Evolutionary conservation across 2,329 filamentous ascomycete genomes (phyloP).

Genomic region (Colletotrichum sp.): DNA sequence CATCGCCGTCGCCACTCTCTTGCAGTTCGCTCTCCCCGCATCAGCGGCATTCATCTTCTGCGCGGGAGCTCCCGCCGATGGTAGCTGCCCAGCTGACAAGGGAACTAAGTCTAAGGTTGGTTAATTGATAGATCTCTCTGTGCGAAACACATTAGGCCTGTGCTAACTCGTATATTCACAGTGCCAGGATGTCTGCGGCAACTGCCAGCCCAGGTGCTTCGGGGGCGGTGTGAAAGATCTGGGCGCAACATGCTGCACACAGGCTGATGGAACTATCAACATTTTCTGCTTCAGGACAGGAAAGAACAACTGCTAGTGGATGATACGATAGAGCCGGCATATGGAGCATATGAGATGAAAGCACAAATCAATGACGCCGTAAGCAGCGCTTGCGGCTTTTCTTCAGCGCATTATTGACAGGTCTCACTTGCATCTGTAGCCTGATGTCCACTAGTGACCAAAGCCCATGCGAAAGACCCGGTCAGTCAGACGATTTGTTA

Average conservation of each 20-base stretch:
- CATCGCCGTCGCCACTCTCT: neutral
- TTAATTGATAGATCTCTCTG: accelerated
- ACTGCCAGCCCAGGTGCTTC: neutral
- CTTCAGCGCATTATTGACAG: neutral
- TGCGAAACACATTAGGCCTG: neutral
- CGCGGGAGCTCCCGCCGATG: neutral
- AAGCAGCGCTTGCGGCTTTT: neutral
- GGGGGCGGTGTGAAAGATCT: neutral
- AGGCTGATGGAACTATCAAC: neutral
- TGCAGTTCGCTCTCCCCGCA: neutral
- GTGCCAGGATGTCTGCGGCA: neutral
- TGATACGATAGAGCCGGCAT: neutral
- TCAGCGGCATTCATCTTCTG: neutral
- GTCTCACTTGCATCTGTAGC: neutral
- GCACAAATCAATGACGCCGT: neutral
- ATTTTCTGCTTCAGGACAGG: neutral
- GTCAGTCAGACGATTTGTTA: no score
- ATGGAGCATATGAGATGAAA: no score
- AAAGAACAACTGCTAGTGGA: neutral
- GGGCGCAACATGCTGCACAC: neutral
- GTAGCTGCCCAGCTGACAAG: neutral
- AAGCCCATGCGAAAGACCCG: no score
- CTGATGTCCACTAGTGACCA: neutral
- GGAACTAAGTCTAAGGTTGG: neutral
- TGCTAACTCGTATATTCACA: neutral